Conservation (phyloP, 768 basidiomycete genomes). For the Clathrus columnatus region DNA sequence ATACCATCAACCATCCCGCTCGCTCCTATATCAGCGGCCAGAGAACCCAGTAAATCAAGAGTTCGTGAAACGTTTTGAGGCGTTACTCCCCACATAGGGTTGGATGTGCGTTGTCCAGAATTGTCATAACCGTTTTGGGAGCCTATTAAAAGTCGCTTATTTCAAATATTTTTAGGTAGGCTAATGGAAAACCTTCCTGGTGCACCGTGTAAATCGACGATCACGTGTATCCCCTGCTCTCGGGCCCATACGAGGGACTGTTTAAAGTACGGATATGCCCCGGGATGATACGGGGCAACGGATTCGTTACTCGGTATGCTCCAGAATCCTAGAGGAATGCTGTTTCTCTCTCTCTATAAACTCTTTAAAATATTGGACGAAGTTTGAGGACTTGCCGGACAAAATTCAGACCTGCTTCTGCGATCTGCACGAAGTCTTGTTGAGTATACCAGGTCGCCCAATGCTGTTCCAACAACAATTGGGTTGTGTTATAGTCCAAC, state of each 20-base stretch:
- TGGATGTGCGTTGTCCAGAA: conserved; percentile 53
- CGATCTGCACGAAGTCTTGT: conserved; percentile 58
- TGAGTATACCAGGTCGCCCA: conserved; percentile 37
- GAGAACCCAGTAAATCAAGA: conserved; percentile 47
- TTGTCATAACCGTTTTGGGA: conserved; percentile 56
- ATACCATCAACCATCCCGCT: conserved; percentile 50
- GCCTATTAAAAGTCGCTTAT: too few species aligned
- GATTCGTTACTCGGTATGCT: conserved; percentile 59
- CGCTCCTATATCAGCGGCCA: conserved; percentile 42
- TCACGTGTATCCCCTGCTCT: conserved; percentile 51
- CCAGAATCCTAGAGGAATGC: conserved; percentile 71
- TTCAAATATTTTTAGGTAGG: not conserved
- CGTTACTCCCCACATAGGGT: conserved; percentile 46
- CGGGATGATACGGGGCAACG: conserved; percentile 46
- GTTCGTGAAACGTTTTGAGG: conserved; percentile 42
- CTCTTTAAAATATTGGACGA: not conserved
- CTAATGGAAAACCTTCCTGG: conserved; percentile 21
- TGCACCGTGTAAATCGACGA: conserved; percentile 47
- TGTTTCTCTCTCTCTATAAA: conserved; percentile 18
- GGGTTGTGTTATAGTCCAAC: conserved; percentile 35
- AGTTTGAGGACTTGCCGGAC: conserved; percentile 41
- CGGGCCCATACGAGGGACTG: conserved; percentile 57
- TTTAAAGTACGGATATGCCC: conserved; percentile 62
- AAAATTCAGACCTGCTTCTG: conserved; percentile 59
- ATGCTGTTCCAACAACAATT: conserved; percentile 38